Conservation (phyloP, 2,329 filamentous ascomycete genomes). For the Cytospora piceicola region DNA sequence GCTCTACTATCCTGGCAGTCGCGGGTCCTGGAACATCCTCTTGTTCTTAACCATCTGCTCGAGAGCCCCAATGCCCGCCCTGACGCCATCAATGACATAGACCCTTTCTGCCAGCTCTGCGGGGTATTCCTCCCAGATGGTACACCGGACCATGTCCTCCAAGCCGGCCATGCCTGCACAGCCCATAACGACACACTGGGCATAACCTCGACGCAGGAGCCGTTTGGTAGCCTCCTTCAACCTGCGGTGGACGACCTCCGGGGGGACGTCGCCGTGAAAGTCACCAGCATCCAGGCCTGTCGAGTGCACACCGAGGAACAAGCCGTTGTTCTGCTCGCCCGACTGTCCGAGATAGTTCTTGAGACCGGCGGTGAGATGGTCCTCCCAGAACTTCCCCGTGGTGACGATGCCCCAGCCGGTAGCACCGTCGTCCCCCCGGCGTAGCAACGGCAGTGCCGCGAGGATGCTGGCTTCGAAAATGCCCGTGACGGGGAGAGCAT, state of each 20-base stretch:
- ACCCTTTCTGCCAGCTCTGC: slow-evolving; percentile 58
- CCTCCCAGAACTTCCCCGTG: slow-evolving; percentile 83
- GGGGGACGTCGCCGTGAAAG: slow-evolving; percentile 70
- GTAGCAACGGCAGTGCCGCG: slow-evolving; percentile 60
- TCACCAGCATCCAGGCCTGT: slow-evolving; percentile 81
- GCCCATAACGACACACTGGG: slow-evolving; percentile 77
- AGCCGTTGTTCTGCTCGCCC: slow-evolving; percentile 39
- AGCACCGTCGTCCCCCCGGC: slow-evolving; percentile 36
- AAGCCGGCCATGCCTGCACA: slow-evolving; percentile 92
- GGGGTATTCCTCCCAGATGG: slow-evolving; percentile 68
- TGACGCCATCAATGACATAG: slow-evolving; percentile 79
- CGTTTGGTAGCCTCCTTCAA: slow-evolving; percentile 72
- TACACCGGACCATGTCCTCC: slow-evolving; percentile 73
- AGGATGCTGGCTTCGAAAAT: slow-evolving; percentile 87
- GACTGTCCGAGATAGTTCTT: slow-evolving; percentile 61
- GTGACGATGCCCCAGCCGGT: slow-evolving; percentile 80
- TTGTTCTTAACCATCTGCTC: slow-evolving; percentile 56
- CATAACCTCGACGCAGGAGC: slow-evolving; percentile 60
- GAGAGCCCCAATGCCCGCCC: slow-evolving; percentile 67
- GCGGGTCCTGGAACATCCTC: slow-evolving; percentile 40
- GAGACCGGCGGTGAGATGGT: slow-evolving; percentile 70
- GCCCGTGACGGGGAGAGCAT: slow-evolving; percentile 64
- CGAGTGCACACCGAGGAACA: slow-evolving; percentile 80
- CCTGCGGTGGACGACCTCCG: slow-evolving; percentile 64
- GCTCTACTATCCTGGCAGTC: not conserved